These are phyloP conservation scores for Metschnikowia shivogae DNA, from an alignment of 805 yeast species.

Conservation along the genomic window DNA sequence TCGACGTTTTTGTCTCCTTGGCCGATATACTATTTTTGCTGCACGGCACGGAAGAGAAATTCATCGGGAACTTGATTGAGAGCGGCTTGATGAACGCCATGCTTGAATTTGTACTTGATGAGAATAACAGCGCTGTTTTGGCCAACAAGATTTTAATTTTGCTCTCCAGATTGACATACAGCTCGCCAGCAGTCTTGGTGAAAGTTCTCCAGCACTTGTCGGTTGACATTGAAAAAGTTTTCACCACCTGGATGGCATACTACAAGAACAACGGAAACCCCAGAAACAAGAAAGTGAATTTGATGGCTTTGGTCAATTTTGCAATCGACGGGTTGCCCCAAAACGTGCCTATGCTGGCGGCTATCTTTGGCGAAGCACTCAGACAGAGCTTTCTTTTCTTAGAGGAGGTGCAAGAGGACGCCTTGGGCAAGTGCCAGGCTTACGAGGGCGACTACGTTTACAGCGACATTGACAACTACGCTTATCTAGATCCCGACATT, in stretches of 20 bases:
- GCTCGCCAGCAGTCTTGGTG: constrained; percentile 32
- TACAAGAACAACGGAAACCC: constrained; percentile 64
- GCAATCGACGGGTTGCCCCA: constrained; percentile 31
- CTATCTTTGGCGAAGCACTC: constrained; percentile 24
- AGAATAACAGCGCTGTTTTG: constrained; percentile 38
- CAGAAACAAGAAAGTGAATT: constrained; percentile 62
- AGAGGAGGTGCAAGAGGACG: constrained; percentile 70
- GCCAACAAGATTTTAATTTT: constrained; percentile 36
- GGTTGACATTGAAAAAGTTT: constrained; percentile 21
- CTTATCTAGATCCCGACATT: constrained; percentile 38
- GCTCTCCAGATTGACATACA: constrained; percentile 35
- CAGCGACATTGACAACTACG: constrained; percentile 41
- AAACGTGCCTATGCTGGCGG: constrained; percentile 16
- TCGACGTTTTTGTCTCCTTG: constrained; percentile 49
- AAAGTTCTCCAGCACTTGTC: constrained; percentile 28
- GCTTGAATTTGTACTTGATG: constrained; percentile 39
- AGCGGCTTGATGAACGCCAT: constrained; percentile 46
- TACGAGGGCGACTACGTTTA: constrained; percentile 36
- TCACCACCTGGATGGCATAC: constrained; percentile 38
- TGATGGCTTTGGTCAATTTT: constrained; percentile 57
- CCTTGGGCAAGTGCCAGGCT: constrained; percentile 30
- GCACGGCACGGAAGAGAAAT: constrained; percentile 21
- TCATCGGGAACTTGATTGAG: constrained; percentile 30
- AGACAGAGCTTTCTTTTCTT: constrained; percentile 43
- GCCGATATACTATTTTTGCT: constrained; percentile 48